Evolutionary conservation across 1,284 basidiomycete species (phyloP).

Genomic region (Cutaneotrichosporon sp.): DNA sequence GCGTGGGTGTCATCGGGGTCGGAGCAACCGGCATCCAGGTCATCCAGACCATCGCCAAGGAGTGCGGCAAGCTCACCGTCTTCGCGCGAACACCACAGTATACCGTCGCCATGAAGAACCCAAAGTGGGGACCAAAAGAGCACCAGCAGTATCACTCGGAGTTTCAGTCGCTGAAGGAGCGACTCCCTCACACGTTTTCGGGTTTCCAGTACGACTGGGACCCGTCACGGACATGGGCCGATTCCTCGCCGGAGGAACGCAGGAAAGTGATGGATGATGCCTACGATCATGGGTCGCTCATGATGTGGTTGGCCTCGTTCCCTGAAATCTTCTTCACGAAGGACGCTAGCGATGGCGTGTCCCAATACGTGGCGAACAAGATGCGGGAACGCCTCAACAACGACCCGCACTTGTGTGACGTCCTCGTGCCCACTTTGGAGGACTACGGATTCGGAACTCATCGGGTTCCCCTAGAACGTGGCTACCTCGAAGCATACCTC

Average conservation of each 20-base stretch:
- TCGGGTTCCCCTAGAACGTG: constrained; percentile 17
- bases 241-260: constrained; percentile 6
- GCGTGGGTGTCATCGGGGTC: constrained; percentile 7
- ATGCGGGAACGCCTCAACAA: constrained; percentile 11
- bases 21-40: constrained; percentile 16
- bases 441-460: constrained; percentile 14
- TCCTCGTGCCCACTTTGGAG: constrained; percentile 1
- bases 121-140: constrained; percentile 1
- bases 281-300: constrained; percentile 14
- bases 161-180: not conserved
- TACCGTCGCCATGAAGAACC: constrained; percentile 16
- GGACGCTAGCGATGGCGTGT: constrained; percentile 5
- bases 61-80: constrained; percentile 9
- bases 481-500: constrained; percentile 11
- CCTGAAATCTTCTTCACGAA: constrained; percentile 13
- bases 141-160: constrained; percentile 4
- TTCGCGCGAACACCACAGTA: constrained; percentile 18
- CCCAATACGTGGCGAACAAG: constrained; percentile 7
- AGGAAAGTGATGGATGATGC: constrained; percentile 1
- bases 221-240: not conserved
- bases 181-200: constrained; percentile 5
- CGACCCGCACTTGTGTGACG: constrained; percentile 11
- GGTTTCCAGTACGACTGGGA: constrained; percentile 13
- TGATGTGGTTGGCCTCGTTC: constrained; percentile 14
- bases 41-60: constrained; percentile 10